Evolutionary conservation across 805 yeast genomes (phyloP), one percentile per base, ranked within the genome.

Genomic region (Wickerhamiella parazyma): DNA sequence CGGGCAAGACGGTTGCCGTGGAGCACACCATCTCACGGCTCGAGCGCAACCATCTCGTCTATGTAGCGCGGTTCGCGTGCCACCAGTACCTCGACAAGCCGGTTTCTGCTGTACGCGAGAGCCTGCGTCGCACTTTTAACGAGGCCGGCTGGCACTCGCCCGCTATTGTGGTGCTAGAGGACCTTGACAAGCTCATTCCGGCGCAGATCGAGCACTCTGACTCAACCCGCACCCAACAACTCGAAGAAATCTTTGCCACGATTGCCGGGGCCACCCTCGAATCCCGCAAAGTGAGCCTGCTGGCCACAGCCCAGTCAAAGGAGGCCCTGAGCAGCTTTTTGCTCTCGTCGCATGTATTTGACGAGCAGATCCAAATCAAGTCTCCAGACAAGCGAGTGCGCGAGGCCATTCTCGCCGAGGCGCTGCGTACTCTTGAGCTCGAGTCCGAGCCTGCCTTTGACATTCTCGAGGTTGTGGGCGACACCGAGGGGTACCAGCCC

Each of bases 401-500:
- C 42, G 63, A 66, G 36, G 55, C 60, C 24, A 61, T 80, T 12
- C 43, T 80, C 29, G 51, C 60, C 11, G 63, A 63, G 31, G 71
- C 73, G 34, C 52, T 78, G 3, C 56, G 56, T 2, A 43, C 48
- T 3, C 46, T 61, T 18, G 53, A 52, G 0, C 45, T 70, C 26
- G 29, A 46, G 1, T 58, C 70, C 20, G 67, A 71, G 26, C 56
- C 65, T 4, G 61, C 54, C 4, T 64, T 75, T 45, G 66, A 71
- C 36, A 45, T 71, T 9, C 61, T 70, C 20, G 79, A 76, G 49
- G 60, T 79, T 24, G 69, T 79, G 0, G 49, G 57, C 6, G 89
- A 78, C 42, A 81, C 94, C 0, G 97, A 89, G 53, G 97, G 97
- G 0, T 89, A 79, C 57, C 72, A 83, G 22, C 94, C 96, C 0